phyloP scores from a whole-genome alignment of 2,329 filamentous ascomycete species.

The Macrophomina tecta region DNA sequence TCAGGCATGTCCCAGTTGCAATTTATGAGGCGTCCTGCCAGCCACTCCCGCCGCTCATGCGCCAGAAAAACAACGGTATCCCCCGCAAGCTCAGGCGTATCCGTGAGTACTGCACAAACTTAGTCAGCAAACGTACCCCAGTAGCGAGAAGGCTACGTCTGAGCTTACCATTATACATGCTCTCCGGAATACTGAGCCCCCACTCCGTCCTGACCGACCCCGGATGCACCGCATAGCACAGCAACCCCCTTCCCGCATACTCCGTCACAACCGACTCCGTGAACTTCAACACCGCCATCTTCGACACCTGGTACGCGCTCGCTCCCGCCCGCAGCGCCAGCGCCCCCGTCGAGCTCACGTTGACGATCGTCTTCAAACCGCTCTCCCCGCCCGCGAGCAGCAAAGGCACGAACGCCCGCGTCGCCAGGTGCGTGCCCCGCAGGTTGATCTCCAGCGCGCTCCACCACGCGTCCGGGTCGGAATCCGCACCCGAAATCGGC shows the following conservation, averaged over 20 bases:
- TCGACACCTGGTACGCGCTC: slow-evolving; percentile 54
- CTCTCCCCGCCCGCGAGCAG: slow-evolving; percentile 36
- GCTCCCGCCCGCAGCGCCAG: slow-evolving; percentile 27
- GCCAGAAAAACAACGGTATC: slow-evolving; percentile 41
- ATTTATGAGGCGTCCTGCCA: slow-evolving; percentile 53
- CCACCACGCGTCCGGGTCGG: slow-evolving; percentile 46
- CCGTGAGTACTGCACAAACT: slow-evolving; percentile 9
- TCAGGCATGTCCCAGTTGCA: slow-evolving; percentile 58
- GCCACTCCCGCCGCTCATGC: slow-evolving; percentile 51
- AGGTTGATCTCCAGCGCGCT: slow-evolving; percentile 57
- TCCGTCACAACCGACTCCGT: slow-evolving; percentile 58
- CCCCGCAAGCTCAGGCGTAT: slow-evolving; percentile 18
- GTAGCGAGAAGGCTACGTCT: too few species aligned
- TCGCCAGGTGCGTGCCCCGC: slow-evolving; percentile 54
- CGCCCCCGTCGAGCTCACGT: slow-evolving; percentile 55
- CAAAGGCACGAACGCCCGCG: slow-evolving; percentile 55
- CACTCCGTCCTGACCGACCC: slow-evolving; percentile 38
- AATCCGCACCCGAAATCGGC: slow-evolving; percentile 43
- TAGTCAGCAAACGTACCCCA: neutral
- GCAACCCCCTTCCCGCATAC: slow-evolving; percentile 33
- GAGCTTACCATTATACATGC: too few species aligned
- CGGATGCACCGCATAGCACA: slow-evolving; percentile 38
- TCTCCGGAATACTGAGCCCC: neutral
- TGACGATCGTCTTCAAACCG: slow-evolving; percentile 52
- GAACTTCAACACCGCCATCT: slow-evolving; percentile 57